Base-by-base conservation (phyloP, 345 rosid genomes). In the Clarkia xantiana region DNA sequence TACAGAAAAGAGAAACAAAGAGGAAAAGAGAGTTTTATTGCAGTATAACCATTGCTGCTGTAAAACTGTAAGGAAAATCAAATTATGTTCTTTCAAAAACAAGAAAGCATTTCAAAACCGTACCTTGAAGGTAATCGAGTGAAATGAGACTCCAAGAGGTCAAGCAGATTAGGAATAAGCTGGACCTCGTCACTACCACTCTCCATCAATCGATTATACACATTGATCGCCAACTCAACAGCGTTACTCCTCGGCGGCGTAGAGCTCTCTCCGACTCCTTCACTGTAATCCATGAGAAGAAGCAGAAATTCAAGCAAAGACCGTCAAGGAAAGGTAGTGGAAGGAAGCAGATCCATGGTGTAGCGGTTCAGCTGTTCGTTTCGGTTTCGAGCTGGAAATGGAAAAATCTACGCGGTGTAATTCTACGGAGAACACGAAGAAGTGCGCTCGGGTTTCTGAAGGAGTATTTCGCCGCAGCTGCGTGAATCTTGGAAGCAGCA, bases 191-290 rank as follows among this genome's bases (percentile, higher is more conserved):
- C 70, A 53, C 65, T 56, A 12, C 78, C 75, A 53, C 47, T 64
- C 65, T 79, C 84, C 11, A 82, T 18, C 51, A 82, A 64, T 20
- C 81, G 81, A 55, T 69, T 60, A 60, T 43, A 76, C 51, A 79
- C 80, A 43, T 82, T 80, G 54, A 20, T 66, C 39, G 74, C 62
- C 51, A 76, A 56, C 46, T 79, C 86, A 57, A 71, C 73, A 45
- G 66, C 72, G 51, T 29, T 38, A 70, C 78, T 71, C 67, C 78
- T 58, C 56, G 93, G 84, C 61, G 86, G 93, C 20, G 93, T 79
- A 40, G 84, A 77, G 71, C 84, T 79, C 74, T 82, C 93, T 36
- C 93, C 93, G 19, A 75, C 80, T 53, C 78, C 93, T 64, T 82
- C 86, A 10, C 60, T 60, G 58, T 69, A 79, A 79, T 82, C 93